Conservation (phyloP, 495 filamentous ascomycete genomes). For the Podospora conica region DNA sequence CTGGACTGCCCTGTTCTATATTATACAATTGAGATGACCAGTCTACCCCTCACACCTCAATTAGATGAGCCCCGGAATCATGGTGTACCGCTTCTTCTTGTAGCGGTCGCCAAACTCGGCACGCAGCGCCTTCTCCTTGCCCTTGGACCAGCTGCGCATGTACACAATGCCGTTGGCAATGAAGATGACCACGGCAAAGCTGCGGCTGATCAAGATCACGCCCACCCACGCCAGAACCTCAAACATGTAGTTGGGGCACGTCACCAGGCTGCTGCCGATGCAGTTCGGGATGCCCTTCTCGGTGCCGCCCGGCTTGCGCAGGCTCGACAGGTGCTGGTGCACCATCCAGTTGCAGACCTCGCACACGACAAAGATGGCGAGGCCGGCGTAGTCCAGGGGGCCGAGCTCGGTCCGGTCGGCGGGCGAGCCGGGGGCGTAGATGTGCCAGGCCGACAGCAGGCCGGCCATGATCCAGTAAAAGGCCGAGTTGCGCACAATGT, state of each 20-base stretch:
- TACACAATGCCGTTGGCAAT: conserved; percentile 56
- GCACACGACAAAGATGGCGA: conserved; percentile 65
- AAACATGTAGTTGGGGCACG: conserved; percentile 96
- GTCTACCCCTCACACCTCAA: not conserved
- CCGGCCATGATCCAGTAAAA: conserved; percentile 89
- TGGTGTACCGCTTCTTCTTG: conserved; percentile 74
- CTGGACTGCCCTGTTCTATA: not conserved
- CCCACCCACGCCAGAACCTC: conserved; percentile 82
- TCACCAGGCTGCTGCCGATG: conserved; percentile 79
- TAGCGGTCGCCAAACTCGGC: conserved; percentile 87
- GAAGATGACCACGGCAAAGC: conserved; percentile 69
- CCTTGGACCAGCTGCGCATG: conserved; percentile 83
- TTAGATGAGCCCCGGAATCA: conserved; percentile 63
- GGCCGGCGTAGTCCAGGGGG: conserved; percentile 53
- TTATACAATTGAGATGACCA: not conserved
- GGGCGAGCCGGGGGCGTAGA: conserved; percentile 67
- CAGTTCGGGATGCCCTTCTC: conserved; percentile 83
- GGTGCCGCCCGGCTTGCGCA: conserved; percentile 74
- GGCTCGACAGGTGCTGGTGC: conserved; percentile 65
- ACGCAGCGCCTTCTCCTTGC: conserved; percentile 87
- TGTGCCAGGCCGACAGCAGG: conserved; percentile 73
- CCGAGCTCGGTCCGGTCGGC: conserved; percentile 40
- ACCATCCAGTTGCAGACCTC: conserved; percentile 75
- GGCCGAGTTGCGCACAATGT: conserved; percentile 84
- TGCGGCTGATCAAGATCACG: conserved; percentile 68